Base-by-base conservation (phyloP, 2,329 filamentous ascomycete genomes). In the Teratosphaeria epicoccoides region DNA sequence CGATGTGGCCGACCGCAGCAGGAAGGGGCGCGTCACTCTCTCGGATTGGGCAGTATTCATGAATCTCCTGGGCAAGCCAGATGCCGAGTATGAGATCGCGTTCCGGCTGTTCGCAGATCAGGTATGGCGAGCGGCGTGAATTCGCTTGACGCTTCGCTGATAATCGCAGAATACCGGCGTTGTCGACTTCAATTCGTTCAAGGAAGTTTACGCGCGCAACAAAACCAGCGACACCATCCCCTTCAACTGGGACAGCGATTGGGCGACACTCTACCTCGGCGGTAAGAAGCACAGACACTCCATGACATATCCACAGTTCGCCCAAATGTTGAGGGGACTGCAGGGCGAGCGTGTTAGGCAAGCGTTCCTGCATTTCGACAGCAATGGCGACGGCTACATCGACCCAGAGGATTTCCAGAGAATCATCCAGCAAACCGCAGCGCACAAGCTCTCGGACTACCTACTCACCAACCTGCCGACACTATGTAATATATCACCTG, bases 71-170 rank as follows among this genome's bases (percentile, higher is more conserved):
- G 78, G 79, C 61, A 97, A 96, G 73, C 87, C 93, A 56, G 93
- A 97, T 66, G 93, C 93, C 69, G 93, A 98, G 74, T 98, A 98
- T 73, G 90, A 97, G 71, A 95, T 98, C 63, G 91, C 93, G 14
- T 98, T 97, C 74, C 87, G 93, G 63, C 80, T 98, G 51, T 98
- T 98, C 71, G 91, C 97, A 66, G 33, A 40, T 17, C 33, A 40
- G 33, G 33, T 40, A 40, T 17, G 14, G 14, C n/a, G 33, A 40
- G 14, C 6, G 3, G 28, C 10, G 14, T 29, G n/a, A 25, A 7
- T 24, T 17, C 25, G 29, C 11, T 14, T 37, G 44, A 46, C 7
- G 17, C 17, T 7, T 6, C 11, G 44, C 44, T 46, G 20, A 46
- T 28, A 6, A 17, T 22, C n/a, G 14, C 33, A 40, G 33, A 17